phyloP scores from a whole-genome alignment of 106 monocot species.

The Alisma plantagoaquatica region DNA sequence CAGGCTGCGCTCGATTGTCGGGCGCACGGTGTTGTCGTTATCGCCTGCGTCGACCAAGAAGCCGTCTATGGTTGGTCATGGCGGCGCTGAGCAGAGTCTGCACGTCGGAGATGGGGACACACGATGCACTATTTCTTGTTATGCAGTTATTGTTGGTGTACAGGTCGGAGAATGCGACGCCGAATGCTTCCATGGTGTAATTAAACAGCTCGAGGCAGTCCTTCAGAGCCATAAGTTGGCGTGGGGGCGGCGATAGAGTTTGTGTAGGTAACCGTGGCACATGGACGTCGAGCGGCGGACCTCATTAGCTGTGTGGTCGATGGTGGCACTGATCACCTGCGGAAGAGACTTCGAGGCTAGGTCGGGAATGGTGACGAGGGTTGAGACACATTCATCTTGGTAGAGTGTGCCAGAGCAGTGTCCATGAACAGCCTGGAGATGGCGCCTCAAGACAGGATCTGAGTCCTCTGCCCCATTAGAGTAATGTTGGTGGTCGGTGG shows the following conservation, averaged over 20 bases:
- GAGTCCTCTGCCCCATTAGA: too few relatives aligned
- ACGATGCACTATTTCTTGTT: neutral
- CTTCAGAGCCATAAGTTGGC: conserved; percentile 34
- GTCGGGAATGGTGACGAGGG: conserved; percentile 38
- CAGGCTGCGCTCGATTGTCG: conserved; percentile 23
- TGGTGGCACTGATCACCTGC: conserved; percentile 28
- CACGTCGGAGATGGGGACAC: conserved; percentile 17
- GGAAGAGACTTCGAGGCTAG: conserved; percentile 40
- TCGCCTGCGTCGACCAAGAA: too few relatives aligned
- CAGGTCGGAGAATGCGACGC: conserved; percentile 22
- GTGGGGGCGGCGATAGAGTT: neutral
- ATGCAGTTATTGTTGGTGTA: too few relatives aligned
- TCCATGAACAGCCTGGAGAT: neutral
- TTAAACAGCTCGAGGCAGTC: conserved; percentile 79
- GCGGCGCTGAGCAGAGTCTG: conserved; percentile 56
- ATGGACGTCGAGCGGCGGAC: conserved; percentile 32
- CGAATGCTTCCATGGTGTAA: conserved; percentile 39
- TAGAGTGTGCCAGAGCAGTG: conserved; percentile 62
- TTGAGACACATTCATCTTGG: conserved; percentile 51
- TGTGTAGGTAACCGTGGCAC: conserved; percentile 25
- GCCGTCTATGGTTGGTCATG: conserved; percentile 85
- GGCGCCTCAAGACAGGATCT: too few relatives aligned
- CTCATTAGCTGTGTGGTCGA: conserved; percentile 26
- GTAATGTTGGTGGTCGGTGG: too few relatives aligned
- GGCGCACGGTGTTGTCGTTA: conserved; percentile 19